These are phyloP conservation scores for Aspergillus sclerotiicarbonarius DNA, from an alignment of 495 filamentous ascomycete species.

Conservation along the genomic window DNA sequence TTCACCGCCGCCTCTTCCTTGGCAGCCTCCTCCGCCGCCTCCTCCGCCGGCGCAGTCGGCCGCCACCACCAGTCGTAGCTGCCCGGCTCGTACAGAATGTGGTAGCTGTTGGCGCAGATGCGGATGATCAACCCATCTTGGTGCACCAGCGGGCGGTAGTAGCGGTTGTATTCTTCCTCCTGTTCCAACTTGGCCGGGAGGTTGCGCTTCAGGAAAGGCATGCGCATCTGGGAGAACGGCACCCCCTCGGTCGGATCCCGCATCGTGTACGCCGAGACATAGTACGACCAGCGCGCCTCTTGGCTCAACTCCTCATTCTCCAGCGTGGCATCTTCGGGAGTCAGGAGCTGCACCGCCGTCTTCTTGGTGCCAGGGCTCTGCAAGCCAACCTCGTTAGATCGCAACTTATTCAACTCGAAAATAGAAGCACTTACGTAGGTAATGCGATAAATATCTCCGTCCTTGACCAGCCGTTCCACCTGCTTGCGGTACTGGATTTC, in stretches of 20 bases:
- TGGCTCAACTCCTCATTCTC: constrained; percentile 57
- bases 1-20: constrained; percentile 45
- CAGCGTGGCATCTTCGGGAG: constrained; percentile 78
- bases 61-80: constrained; percentile 63
- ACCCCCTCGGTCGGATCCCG: constrained; percentile 89
- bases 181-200: constrained; percentile 56
- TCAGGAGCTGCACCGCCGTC: constrained; percentile 67
- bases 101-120: constrained; percentile 79
- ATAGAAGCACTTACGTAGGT: constrained; percentile 62
- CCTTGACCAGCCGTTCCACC: constrained; percentile 81
- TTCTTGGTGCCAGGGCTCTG: constrained; percentile 58
- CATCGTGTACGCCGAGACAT: constrained; percentile 85
- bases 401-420: neutral
- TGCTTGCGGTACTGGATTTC: constrained; percentile 85
- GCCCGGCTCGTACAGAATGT: constrained; percentile 70
- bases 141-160: constrained; percentile 55
- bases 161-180: constrained; percentile 48
- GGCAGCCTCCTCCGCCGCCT: constrained; percentile 46
- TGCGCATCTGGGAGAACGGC: constrained; percentile 58
- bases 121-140: constrained; percentile 74
- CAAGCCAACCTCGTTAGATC: constrained; percentile 19
- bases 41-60: constrained; percentile 29
- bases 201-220: constrained; percentile 72
- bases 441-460: constrained; percentile 85
- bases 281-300: constrained; percentile 80